Evolutionary conservation across 164 flowering plant species (phyloP), one percentile per base, ranked within the genome.

Genomic region (Houttuynia cordata): DNA sequence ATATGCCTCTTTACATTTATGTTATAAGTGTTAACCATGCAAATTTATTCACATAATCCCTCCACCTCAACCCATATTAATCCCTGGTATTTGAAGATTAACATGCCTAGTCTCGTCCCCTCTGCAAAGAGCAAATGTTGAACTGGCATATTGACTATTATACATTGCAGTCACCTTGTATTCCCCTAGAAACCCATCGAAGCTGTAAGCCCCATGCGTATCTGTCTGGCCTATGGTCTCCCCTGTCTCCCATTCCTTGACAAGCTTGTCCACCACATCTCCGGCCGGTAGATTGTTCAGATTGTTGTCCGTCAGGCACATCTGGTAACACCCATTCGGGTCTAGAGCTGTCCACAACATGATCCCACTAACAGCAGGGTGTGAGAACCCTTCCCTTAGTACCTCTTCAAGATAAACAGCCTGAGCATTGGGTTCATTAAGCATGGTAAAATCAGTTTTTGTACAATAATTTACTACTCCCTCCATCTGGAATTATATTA

Each of bases 311-410:
- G 96, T 89, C 57, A 92, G 76, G 69, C 98, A 92, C 96, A 92
- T 92, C 64, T 80, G 78, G 71, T 93, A 93, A 61, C 98, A 93
- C 15, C 96, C 91, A 8, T 76, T 57, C 0, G 86, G 79, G 64
- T 79, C 85, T 4, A 83, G 63, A 4, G 96, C 96, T 0, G 89
- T 72, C 99, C 99, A 90, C 0, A 93, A 77, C 86, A 93, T 83
- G 18, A 93, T 77, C 30, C 99, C 99, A 53, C 80, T 71, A 45
- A 90, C 85, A 0, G 84, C 66, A 7, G 94, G 86, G 61, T 93
- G 97, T n/a, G 99, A 90, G 58, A 83, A 88, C 18, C 95, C 96
- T 79, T 93, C 99, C 62, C 92, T 78, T 57, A 93, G 56, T 7
- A 87, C 99, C 63, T 78, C 69, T 59, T 90, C 99, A 13, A 90